Base-by-base conservation (phyloP, 495 filamentous ascomycete genomes). In the Hypoxylon intermedium region DNA sequence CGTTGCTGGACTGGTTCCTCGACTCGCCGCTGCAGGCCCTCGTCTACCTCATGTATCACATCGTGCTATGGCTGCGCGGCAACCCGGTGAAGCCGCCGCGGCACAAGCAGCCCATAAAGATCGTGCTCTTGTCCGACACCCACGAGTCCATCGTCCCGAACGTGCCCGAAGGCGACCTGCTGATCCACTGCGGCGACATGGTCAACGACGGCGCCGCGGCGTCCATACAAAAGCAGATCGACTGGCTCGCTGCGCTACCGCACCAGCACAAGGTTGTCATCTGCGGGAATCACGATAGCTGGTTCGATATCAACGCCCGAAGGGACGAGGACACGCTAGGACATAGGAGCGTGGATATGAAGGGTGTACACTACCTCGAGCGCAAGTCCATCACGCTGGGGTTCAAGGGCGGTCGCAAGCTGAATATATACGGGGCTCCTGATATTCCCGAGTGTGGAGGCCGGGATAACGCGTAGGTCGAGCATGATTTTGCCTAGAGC, bases 61-160 rank as follows among this genome's bases (percentile, higher is more conserved):
- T 86, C 33, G 69, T 93, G 28, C 78, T 87, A 12, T 80, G 75
- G 62, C 80, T 93, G 13, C 85, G 89, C 19, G 84, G 87, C 0
- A 71, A 80, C 31, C 81, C 88, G 2, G 81, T 81, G 48, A 76
- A 72, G 4, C 77, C 83, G 12, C 79, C 84, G 1, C 75, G 77
- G 21, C 67, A 77, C 40, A 71, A 73, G 11, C 77, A 71, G 0
- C 79, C 83, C 0, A 87, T 96, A 63, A 83, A 87, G 28, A 81
- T 98, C 28, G 88, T 97, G 44, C 96, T 89, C 68, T 86, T 98
- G 31, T 94, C 91, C 0, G 93, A 98, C 72, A 97, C 93, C 6
- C 93, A 98, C 69, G 83, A 80, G 12, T 74, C 82, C 19, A 79
- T 63, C 3, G 84, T 84, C 20, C 60, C 67, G 1, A 69, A 83